Evolutionary conservation across 495 filamentous ascomycete genomes (phyloP).

Genomic region (Xylona heveae): DNA sequence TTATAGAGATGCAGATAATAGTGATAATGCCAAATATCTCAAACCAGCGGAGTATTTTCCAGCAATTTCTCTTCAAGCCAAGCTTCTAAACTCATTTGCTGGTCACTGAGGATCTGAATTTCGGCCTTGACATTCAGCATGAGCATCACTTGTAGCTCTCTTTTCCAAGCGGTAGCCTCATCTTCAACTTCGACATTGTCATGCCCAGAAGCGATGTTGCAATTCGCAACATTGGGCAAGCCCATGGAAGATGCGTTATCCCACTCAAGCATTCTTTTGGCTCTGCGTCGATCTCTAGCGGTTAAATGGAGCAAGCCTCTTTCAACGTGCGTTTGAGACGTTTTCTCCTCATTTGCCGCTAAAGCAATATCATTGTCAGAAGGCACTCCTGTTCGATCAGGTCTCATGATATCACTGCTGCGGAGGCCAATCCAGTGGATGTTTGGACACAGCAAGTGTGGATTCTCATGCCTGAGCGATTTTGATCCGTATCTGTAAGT

Average conservation of each 20-base stretch:
- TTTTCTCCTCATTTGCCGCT: too few species aligned
- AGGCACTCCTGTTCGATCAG: constrained; percentile 7
- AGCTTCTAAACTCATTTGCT: constrained; percentile 29
- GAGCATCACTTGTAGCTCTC: constrained; percentile 69
- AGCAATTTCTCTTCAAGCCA: constrained; percentile 35
- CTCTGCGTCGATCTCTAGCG: constrained; percentile 44
- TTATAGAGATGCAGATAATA: neutral
- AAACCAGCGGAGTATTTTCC: neutral
- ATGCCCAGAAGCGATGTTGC: neutral
- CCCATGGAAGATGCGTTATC: constrained; percentile 23
- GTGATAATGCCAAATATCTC: neutral
- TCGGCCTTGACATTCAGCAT: constrained; percentile 76
- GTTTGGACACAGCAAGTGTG: constrained; percentile 28
- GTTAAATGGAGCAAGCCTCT: constrained; percentile 32
- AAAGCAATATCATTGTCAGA: constrained; percentile 7
- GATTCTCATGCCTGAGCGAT: constrained; percentile 47
- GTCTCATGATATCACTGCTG: constrained; percentile 29
- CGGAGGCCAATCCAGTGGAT: constrained; percentile 60
- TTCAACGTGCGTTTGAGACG: too few species aligned
- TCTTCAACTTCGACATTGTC: too few species aligned
- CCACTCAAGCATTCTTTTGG: constrained; percentile 38
- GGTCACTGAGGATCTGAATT: constrained; percentile 58
- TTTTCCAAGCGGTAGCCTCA: constrained; percentile 23
- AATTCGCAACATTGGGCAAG: constrained; percentile 23
- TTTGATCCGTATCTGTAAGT: constrained; percentile 76